Evolutionary conservation across 306 rosid genomes (phyloP).

Genomic region (Quercus glauca): DNA sequence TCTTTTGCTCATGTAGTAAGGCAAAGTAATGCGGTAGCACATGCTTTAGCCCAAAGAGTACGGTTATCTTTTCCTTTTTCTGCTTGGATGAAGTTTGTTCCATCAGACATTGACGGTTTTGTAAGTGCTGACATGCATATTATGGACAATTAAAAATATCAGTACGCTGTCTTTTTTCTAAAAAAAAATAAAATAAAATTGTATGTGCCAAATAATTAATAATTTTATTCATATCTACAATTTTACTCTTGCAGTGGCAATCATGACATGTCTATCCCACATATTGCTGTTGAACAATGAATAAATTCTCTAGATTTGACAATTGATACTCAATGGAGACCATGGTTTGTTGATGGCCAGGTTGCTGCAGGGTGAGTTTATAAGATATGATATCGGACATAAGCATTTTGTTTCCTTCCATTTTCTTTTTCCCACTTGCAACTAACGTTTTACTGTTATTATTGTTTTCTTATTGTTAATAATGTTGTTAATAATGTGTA

Average conservation of each 20-base stretch:
- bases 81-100: too few species aligned
- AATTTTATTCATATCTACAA: neutral
- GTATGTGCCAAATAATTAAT: neutral
- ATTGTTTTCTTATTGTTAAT: neutral
- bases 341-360: slow-evolving; percentile 12
- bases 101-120: too few species aligned
- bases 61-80: too few species aligned
- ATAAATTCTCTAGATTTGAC: slow-evolving; percentile 6
- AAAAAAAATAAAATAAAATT: too few species aligned
- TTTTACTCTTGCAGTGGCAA: slow-evolving; percentile 13
- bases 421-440: neutral
- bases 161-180: too few species aligned
- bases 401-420: too few species aligned
- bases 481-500: neutral
- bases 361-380: slow-evolving; percentile 31
- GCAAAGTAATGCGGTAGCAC: too few species aligned
- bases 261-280: slow-evolving; percentile 14
- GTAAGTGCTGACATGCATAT: too few species aligned
- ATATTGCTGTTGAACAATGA: neutral
- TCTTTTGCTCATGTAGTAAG: too few species aligned
- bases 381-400: neutral
- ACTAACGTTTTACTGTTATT: too few species aligned
- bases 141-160: too few species aligned
- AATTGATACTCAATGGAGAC: neutral
- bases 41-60: too few species aligned